Evolutionary conservation across 2,329 filamentous ascomycete genomes (phyloP).

Genomic region (Trichoderma hamatum): DNA sequence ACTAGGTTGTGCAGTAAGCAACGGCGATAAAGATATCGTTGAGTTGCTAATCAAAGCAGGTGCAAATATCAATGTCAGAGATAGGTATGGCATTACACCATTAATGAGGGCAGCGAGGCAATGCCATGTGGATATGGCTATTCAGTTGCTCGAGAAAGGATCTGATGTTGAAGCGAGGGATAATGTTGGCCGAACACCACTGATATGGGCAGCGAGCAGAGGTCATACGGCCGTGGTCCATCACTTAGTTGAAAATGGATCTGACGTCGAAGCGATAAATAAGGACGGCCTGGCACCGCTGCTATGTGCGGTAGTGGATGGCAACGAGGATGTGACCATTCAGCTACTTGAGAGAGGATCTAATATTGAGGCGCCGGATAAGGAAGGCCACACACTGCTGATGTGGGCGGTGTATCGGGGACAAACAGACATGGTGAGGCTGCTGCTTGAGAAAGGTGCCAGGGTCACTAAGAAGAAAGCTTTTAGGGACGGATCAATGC

Average conservation of each 20-base stretch:
- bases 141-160: background rate
- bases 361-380: background rate
- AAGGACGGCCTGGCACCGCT: too few relatives aligned
- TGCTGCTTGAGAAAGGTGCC: background rate
- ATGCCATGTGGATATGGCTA: background rate
- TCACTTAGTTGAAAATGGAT: too few relatives aligned
- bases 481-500: too few relatives aligned
- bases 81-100: background rate
- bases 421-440: background rate
- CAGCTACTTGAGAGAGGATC: background rate
- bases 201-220: background rate
- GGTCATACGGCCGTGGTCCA: too few relatives aligned
- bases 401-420: background rate
- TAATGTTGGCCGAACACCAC: background rate
- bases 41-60: background rate
- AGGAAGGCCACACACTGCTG: background rate
- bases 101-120: background rate
- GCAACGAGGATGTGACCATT: background rate
- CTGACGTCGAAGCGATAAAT: too few relatives aligned
- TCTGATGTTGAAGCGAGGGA: background rate
- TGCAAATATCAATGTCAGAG: background rate
- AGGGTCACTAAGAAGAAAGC: background rate
- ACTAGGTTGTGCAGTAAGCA: background rate
- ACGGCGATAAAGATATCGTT: background rate
- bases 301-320: too few relatives aligned